Evolutionary conservation across 176 grass and related monocot genomes (phyloP), one percentile per base, ranked within the genome.

Genomic region (Miscanthus lutarioriparius): DNA sequence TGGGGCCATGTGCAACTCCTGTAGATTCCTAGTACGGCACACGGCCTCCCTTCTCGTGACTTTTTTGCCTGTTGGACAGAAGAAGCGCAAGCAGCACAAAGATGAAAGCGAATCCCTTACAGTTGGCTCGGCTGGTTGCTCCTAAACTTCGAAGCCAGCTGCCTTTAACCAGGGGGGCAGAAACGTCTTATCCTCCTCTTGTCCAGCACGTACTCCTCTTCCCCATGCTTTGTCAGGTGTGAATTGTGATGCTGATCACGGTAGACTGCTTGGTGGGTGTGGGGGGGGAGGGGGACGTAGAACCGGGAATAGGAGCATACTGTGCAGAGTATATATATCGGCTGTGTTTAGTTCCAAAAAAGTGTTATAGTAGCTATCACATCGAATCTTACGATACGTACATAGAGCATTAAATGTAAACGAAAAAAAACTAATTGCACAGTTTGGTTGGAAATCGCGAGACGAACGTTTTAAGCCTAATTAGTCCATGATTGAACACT

Each of bases 1-100:
- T 36, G 70, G 81, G 38, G 10, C 19, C 81, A 48, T 25, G 70
- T 23, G 72, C 32, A 84, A 84, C 82, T 84, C 82, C 61, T 84
- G 82, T 84, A 67, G 82, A 76, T 84, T 84, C 61, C 62, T 76
- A 38, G 62, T 77, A 77, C 72, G 82, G 81, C 70, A 22, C 40
- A 15, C 67, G 16, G 30, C 12, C 22, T 13, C 27, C 22, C 9
- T 40, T 19, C 70, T 48, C 81, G 81, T 84, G 82, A 76, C 58
- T 49, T 64, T 75, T n/a, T n/a, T n/a, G n/a, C n/a, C n/a, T n/a
- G n/a, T n/a, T n/a, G n/a, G 38, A 8, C 73, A 76, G 45, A 45
- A 11, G 13, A 25, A 9, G 38, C 43, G 14, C 12, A 11, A 47
- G 33, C 20, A 56, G 51, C 51, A 3, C 19, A 56, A n/a, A 56